phyloP scores from a whole-genome alignment of 2,329 filamentous ascomycete species.

The Aureobasidium subglaciale region DNA sequence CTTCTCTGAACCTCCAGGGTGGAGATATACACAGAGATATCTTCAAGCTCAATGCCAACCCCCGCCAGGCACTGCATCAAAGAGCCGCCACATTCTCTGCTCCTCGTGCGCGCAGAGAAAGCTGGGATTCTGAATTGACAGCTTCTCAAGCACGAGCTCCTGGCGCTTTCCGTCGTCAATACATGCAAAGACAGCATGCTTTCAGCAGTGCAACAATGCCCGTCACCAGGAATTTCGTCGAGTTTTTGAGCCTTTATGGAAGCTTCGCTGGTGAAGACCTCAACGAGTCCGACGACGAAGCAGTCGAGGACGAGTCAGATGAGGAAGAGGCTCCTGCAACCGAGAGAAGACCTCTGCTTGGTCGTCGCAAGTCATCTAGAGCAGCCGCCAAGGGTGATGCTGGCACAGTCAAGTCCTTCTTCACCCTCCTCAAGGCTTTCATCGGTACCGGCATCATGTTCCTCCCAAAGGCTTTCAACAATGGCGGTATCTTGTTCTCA shows the following conservation, averaged over 20 bases:
- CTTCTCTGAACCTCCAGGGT: conserved; percentile 64
- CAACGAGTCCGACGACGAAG: conserved; percentile 53
- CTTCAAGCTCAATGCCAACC: conserved; percentile 60
- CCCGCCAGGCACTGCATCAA: conserved; percentile 34
- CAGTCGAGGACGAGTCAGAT: conserved; percentile 46
- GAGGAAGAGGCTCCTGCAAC: conserved; percentile 44
- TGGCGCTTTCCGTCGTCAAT: conserved; percentile 50
- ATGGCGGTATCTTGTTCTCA: conserved; percentile 70
- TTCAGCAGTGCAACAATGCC: conserved; percentile 41
- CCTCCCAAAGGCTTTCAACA: conserved; percentile 69
- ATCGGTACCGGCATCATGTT: conserved; percentile 79
- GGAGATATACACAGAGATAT: conserved; percentile 74
- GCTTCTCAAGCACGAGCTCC: conserved; percentile 42
- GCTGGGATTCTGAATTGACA: conserved; percentile 28
- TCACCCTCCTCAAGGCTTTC: conserved; percentile 71
- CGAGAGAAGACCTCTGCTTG: conserved; percentile 57
- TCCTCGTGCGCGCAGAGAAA: conserved; percentile 26
- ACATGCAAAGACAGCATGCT: conserved; percentile 36
- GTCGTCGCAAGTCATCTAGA: conserved; percentile 47
- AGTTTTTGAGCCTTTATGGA: conserved; percentile 69
- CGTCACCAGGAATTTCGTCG: conserved; percentile 63
- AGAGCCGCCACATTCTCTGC: conserved; percentile 61
- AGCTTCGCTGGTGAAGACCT: conserved; percentile 69
- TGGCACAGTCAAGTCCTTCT: conserved; percentile 65
- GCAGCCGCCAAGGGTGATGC: conserved; percentile 52